These are phyloP conservation scores for Lotmaria passim DNA, from an alignment of 208 protist species.

Conservation along the genomic window DNA sequence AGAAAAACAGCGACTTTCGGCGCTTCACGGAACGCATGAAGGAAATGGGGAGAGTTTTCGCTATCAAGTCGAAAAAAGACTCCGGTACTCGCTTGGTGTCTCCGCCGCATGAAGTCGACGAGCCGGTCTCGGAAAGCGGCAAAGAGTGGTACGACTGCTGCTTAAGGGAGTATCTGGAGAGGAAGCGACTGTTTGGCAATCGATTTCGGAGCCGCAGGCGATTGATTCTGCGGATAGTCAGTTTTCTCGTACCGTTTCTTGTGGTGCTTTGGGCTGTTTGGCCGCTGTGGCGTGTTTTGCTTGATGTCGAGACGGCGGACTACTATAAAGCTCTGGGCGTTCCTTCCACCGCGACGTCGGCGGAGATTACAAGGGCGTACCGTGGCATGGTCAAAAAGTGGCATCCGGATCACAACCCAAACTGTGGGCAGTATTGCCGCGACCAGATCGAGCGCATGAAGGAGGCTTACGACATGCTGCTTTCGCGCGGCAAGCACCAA, in stretches of 20 bases:
- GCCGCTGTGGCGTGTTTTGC: slow-evolving; percentile 80
- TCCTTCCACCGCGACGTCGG: slow-evolving; percentile 31
- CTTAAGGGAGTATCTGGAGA: slow-evolving; percentile 69
- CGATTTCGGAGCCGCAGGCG: slow-evolving; percentile 24
- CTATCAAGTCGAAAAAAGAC: slow-evolving; percentile 25
- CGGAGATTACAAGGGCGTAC: slow-evolving; percentile 80
- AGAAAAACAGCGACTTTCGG: slow-evolving; percentile 37
- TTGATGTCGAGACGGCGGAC: slow-evolving; percentile 71
- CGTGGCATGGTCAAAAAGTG: slow-evolving; percentile 72
- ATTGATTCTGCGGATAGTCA: slow-evolving; percentile 33
- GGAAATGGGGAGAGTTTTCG: slow-evolving; percentile 28
- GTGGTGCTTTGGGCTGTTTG: slow-evolving; percentile 49
- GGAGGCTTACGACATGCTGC: slow-evolving; percentile 79
- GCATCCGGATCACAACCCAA: slow-evolving; percentile 86
- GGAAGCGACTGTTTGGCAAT: slow-evolving; percentile 51
- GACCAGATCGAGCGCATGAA: slow-evolving; percentile 67
- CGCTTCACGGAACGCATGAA: slow-evolving; percentile 39
- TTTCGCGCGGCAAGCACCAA: slow-evolving; percentile 61
- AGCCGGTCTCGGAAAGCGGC: background rate
- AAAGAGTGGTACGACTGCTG: slow-evolving; percentile 72
- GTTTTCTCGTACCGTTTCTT: slow-evolving; percentile 35
- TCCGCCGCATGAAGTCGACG: slow-evolving; percentile 13
- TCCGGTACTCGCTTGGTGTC: slow-evolving; percentile 1
- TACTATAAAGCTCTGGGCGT: slow-evolving; percentile 71
- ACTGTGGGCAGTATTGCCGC: slow-evolving; percentile 71